A percentile compares a stretch with the other conserved stretches of the same genome.
Conservation (phyloP, 768 basidiomycete species). For the Gyrodon lividus region DNA sequence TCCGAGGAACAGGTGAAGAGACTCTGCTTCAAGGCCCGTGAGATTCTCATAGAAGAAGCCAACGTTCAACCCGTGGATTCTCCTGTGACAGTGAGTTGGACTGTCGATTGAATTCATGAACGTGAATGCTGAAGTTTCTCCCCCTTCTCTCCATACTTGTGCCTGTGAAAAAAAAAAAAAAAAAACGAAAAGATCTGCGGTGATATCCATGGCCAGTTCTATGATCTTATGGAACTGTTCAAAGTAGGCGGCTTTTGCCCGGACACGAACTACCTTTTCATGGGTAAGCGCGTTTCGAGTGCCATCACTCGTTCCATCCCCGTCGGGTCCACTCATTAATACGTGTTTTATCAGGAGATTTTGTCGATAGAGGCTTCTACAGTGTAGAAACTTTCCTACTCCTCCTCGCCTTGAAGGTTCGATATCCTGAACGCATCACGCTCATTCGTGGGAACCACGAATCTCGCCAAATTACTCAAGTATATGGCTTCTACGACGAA, state of each 20-base stretch:
- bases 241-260: constrained; percentile 90
- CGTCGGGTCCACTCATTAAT: constrained; percentile 4
- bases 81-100: constrained; percentile 79
- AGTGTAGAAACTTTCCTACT: constrained; percentile 95
- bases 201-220: constrained; percentile 97
- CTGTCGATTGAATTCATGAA: constrained; percentile 8
- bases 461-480: constrained; percentile 95
- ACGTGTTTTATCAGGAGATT: constrained; percentile 66
- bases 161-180: constrained; percentile 2
- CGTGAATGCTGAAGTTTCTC: not conserved
- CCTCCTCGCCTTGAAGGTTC: constrained; percentile 91
- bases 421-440: constrained; percentile 96
- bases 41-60: constrained; percentile 95
- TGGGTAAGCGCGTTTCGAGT: constrained; percentile 57
- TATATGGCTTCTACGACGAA: constrained; percentile 94
- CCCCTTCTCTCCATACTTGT: constrained; percentile 9
- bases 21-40: constrained; percentile 92
- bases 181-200: constrained; percentile 68
- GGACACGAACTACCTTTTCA: constrained; percentile 93
- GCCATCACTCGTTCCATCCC: constrained; percentile 4
- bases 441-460: constrained; percentile 98
- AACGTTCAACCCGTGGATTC: constrained; percentile 97
- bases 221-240: constrained; percentile 95
- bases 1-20: constrained; percentile 95
- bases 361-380: constrained; percentile 97